Evolutionary conservation across 2,329 filamentous ascomycete species (phyloP), one percentile per base, ranked within the genome.

Genomic region (Colletotrichum sp.): DNA sequence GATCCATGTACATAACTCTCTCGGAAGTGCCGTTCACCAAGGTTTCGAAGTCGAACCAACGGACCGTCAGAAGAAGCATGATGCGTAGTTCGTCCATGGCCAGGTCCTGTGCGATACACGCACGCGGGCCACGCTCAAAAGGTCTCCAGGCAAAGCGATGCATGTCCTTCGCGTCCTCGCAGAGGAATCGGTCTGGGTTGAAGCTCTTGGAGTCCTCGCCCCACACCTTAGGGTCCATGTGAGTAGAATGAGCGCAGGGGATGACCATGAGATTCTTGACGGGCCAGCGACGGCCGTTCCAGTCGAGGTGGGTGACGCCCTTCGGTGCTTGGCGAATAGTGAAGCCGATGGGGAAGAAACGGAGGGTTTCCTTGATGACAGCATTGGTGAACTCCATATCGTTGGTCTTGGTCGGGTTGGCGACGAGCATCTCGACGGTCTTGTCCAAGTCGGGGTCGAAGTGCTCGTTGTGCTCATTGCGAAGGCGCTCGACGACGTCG

Each of bases 301-400:
- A 78, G 34, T 88, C 82, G 43, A 83, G 84, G 75, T 84, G 79
- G 21, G 84, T 84, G 76, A 83, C 81, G 21, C 82, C 82, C 15
- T 66, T 32, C 13, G 74, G 69, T 7, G 82, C 84, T 8, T 73
- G 63, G 52, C 88, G 85, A 18, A 86, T 83, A 3, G 86, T 85
- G 58, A 84, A 85, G 83, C 75, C 88, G 3, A 89, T 86, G 0
- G 89, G 89, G 77, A 87, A 90, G 43, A 91, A 79, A 5, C 90
- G 85, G 2, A 92, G 83, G 0, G 86, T 84, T 79, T 92, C 90
- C 74, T 90, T 90, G 75, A 91, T 86, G 21, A 90, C 85, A 28
- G 88, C 89, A 10, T 83, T 84, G 6, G 89, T 90, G 78, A 90
- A 91, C 2, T 84, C 83, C 16, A 92, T 83, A 15, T 86, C 82